These are phyloP conservation scores for Apiospora aurea DNA, from an alignment of 2,329 filamentous ascomycete genomes.

Conservation along the genomic window DNA sequence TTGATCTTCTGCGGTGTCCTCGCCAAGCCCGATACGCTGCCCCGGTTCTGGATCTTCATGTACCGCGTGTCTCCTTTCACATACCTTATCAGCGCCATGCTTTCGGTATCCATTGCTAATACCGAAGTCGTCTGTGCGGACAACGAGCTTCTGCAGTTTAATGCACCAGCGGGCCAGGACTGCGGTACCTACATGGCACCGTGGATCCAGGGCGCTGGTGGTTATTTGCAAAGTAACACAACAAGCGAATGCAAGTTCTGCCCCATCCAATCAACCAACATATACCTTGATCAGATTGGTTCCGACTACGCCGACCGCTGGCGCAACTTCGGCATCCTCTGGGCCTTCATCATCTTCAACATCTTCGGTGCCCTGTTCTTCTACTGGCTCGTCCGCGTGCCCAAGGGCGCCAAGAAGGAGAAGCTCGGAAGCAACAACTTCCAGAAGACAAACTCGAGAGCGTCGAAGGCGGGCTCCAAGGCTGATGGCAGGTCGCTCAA, in stretches of 20 bases:
- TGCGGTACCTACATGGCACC: conserved; percentile 61
- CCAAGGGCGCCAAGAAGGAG: conserved; percentile 41
- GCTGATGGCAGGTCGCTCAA: conserved; percentile 19
- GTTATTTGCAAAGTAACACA: conserved; percentile 49
- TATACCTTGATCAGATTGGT: conserved; percentile 44
- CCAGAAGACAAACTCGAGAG: conserved; percentile 17
- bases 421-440: conserved; percentile 23
- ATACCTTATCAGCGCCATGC: conserved; percentile 71
- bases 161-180: conserved; percentile 58
- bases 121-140: conserved; percentile 63
- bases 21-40: conserved; percentile 62
- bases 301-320: conserved; percentile 55
- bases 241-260: conserved; percentile 52
- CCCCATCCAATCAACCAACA: conserved; percentile 42
- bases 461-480: neutral
- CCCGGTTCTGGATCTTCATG: conserved; percentile 78
- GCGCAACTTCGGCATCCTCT: conserved; percentile 61
- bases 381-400: conserved; percentile 54
- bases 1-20: conserved; percentile 80
- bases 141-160: conserved; percentile 69
- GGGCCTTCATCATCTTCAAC: conserved; percentile 60
- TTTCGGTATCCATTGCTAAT: conserved; percentile 68
- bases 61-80: conserved; percentile 76
- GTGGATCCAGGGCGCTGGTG: conserved; percentile 54
- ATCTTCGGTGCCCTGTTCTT: conserved; percentile 54